Evolutionary conservation across 805 yeast genomes (phyloP).

Genomic region (Jamesozyma piceae): DNA sequence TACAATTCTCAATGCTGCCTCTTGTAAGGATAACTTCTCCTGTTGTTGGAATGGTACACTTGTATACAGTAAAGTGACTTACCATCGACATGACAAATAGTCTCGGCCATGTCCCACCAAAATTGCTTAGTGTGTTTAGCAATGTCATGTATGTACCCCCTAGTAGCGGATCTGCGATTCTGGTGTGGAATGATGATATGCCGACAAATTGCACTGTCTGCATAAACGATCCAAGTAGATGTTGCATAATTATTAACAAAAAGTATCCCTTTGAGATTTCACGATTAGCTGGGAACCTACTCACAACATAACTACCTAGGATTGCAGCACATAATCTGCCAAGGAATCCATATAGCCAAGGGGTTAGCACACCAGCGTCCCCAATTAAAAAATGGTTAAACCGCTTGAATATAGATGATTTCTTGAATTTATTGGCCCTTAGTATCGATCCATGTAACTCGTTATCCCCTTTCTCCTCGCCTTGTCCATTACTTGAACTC

Average conservation of each 20-base stretch:
- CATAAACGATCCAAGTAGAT: constrained; percentile 82
- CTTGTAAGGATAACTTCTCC: neutral
- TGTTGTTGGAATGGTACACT: constrained; percentile 34
- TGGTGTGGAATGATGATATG: constrained; percentile 88
- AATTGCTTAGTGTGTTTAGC: constrained; percentile 78
- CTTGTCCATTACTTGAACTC: constrained; percentile 55
- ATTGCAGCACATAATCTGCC: constrained; percentile 73
- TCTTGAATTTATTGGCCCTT: constrained; percentile 3
- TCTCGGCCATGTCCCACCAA: constrained; percentile 98
- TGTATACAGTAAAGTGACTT: constrained; percentile 62
- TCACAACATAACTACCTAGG: constrained; percentile 65
- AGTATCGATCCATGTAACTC: constrained; percentile 1
- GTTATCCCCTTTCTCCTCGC: constrained; percentile 1
- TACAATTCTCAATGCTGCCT: constrained; percentile 2
- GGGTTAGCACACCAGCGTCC: constrained; percentile 53
- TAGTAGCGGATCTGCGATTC: constrained; percentile 87
- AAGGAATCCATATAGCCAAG: constrained; percentile 82
- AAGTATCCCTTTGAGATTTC: constrained; percentile 47
- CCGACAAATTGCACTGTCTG: constrained; percentile 92
- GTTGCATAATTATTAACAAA: constrained; percentile 67
- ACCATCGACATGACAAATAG: constrained; percentile 70
- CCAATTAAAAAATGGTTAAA: constrained; percentile 20
- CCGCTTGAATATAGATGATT: constrained; percentile 13
- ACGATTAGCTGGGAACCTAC: constrained; percentile 53
- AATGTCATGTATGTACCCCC: constrained; percentile 99